phyloP scores from a whole-genome alignment of 169 alveolate genomes.

The Theileria annulata region DNA sequence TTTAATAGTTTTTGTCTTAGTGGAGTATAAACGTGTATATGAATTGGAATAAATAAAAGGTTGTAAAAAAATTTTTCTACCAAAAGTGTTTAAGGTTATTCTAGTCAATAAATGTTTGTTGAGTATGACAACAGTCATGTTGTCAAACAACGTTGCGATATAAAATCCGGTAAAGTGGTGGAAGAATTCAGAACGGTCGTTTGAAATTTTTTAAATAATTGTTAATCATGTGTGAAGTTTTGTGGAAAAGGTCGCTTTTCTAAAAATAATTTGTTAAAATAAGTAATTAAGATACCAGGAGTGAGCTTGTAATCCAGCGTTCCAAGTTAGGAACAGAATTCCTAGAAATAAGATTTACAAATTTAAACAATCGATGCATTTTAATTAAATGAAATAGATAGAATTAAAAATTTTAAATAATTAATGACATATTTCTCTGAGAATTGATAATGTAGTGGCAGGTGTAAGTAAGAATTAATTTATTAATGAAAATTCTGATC shows the following conservation, averaged over 20 bases:
- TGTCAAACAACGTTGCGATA: background rate
- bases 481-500: background rate
- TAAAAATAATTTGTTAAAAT: background rate
- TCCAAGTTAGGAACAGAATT: constrained; percentile 40
- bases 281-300: constrained; percentile 27
- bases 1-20: background rate
- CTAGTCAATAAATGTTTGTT: background rate
- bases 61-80: background rate
- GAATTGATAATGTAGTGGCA: background rate
- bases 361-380: constrained; percentile 39
- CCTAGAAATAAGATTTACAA: constrained; percentile 43
- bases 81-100: background rate
- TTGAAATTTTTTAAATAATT: constrained; percentile 27
- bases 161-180: background rate
- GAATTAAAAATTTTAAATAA: background rate
- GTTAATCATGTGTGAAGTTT: constrained; percentile 42
- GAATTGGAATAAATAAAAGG: background rate
- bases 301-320: constrained; percentile 51
- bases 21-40: background rate
- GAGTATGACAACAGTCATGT: background rate
- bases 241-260: constrained; percentile 45
- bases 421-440: background rate
- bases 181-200: background rate
- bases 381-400: background rate
- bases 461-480: background rate